These are phyloP conservation scores for Boletus sp. DNA, from an alignment of 768 basidiomycete species.

Conservation along the genomic window DNA sequence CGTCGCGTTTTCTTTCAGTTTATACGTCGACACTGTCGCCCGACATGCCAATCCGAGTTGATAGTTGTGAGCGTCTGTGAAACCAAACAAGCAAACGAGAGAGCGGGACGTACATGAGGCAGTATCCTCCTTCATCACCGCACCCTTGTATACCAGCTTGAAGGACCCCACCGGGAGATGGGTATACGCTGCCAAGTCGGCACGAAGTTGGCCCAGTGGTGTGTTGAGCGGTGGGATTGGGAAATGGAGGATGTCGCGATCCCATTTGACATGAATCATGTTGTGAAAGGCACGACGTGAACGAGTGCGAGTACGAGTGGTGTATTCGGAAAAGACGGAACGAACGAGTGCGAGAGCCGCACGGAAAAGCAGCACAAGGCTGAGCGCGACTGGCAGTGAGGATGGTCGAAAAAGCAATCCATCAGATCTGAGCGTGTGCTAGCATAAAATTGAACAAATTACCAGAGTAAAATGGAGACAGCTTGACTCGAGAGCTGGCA, in stretches of 20 bases:
- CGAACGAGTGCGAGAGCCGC: slow-evolving; percentile 20
- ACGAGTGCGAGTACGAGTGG: not conserved
- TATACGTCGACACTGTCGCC: slow-evolving; percentile 65
- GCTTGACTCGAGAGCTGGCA: slow-evolving; percentile 22
- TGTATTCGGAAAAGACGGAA: slow-evolving; percentile 4
- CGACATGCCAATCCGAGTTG: not conserved
- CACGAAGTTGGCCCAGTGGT: slow-evolving; percentile 54
- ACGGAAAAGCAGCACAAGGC: slow-evolving; percentile 34
- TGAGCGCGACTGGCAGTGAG: slow-evolving; percentile 29
- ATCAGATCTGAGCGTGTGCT: not conserved
- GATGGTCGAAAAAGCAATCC: not conserved
- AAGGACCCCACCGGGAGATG: slow-evolving; percentile 66
- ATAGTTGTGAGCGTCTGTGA: not conserved
- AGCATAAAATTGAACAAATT: not conserved
- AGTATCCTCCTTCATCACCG: slow-evolving; percentile 82
- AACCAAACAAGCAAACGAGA: slow-evolving; percentile 17
- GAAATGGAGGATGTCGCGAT: slow-evolving; percentile 47
- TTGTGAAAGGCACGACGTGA: slow-evolving; percentile 19
- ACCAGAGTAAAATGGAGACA: slow-evolving; percentile 30
- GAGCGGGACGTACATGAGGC: slow-evolving; percentile 49
- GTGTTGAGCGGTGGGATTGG: slow-evolving; percentile 57
- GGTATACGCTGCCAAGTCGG: slow-evolving; percentile 68
- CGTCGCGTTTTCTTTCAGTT: slow-evolving; percentile 62
- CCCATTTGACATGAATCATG: slow-evolving; percentile 50
- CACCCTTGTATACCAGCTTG: slow-evolving; percentile 88